Evolutionary conservation across 306 rosid genomes (phyloP), one percentile per base, ranked within the genome.

Genomic region (Vigna reflexopilosa): DNA sequence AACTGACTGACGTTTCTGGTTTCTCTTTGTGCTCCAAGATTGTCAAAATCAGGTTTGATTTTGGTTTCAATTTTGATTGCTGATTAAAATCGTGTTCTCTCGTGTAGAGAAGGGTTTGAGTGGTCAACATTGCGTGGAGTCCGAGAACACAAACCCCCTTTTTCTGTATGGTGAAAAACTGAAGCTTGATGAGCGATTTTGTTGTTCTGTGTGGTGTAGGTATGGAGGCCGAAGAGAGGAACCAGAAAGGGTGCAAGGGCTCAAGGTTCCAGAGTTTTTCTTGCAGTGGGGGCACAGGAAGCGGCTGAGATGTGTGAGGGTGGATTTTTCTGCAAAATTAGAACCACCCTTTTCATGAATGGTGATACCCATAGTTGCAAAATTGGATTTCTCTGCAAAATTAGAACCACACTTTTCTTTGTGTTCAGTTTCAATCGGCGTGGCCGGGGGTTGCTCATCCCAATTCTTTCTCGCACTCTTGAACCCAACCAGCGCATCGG

Each of bases 211-310:
- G 59, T 36, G 34, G 26, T 38, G 77, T 76, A 85, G 89, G 44
- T 34, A 87, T 91, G 93, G 94, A 89, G 77, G 86, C 90, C 8
- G 92, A 85, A 57, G 94, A 88, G 83, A 88, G 89, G 69, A 88
- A 83, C 83, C 87, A 86, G 78, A 85, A 87, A 50, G 84, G 75
- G 1, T 86, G 79, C 56, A 88, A 85, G 47, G 68, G 77, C 22
- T 76, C 83, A 9, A 92, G 89, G 77, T 20, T 20, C 88, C 91
- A 38, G 92, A 88, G 50, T 83, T 91, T 61, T 89, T 91, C 89
- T 82, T 91, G 77, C 91, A 89, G 94, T 89, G 94, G 94, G 97
- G 90, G 19, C 88, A 85, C 81, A 82, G 81, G 8, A 89, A 88
- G 83, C 70, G 93, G 1, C 69, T 89, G 38, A 83, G 94, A 80